Base-by-base conservation (phyloP, 1,284 basidiomycete species). In the Erythrobasidium hasegawianum region DNA sequence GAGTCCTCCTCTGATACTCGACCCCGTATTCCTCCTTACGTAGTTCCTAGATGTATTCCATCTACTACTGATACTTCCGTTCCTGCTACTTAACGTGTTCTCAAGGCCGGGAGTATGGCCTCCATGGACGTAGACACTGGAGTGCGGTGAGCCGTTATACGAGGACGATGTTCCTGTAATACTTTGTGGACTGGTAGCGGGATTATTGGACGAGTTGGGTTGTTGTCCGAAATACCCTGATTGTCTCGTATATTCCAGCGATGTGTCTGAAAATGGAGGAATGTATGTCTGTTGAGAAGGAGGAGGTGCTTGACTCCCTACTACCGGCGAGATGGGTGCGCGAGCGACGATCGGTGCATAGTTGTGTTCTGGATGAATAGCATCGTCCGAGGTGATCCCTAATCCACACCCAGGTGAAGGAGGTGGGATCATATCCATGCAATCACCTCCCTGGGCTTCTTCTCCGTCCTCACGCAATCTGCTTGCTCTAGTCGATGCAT, bases 371-470 rank as follows among this genome's bases (percentile, higher is more conserved):
- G 62, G 55, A 53, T 65, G 56, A 26, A 65, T 58, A 24, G 62
- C 56, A 52, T 65, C 56, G 22, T 65, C 62, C 1, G 62, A 65
- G 14, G 62, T 65, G 10, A 65, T 65, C 2, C 62, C 62, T 8
- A 65, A 27, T 16, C 62, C 62, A 58, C 40, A 65, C 7, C 62
- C 62, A 53, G 57, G 22, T 18, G 43, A 43, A 24, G 39, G n/a
- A 3, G 55, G 43, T 8, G 22, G 16, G 4, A 33, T 33, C 33
- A 33, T 4, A 11, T 33, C 33, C 33, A 33, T 33, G 5, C 5
- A 33, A 33, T 33, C 33, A 5, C 33, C 33, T 33, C 11, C 33
- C 11, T 33, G 33, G 4, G 11, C 33, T 33, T 33, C 33, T 11
- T 33, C 33, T 33, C 33, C 33, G 11, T 33, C 11, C 5, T 33